Evolutionary conservation across 2,329 filamentous ascomycete genomes (phyloP).

Genomic region (Xylariaceae sp.): DNA sequence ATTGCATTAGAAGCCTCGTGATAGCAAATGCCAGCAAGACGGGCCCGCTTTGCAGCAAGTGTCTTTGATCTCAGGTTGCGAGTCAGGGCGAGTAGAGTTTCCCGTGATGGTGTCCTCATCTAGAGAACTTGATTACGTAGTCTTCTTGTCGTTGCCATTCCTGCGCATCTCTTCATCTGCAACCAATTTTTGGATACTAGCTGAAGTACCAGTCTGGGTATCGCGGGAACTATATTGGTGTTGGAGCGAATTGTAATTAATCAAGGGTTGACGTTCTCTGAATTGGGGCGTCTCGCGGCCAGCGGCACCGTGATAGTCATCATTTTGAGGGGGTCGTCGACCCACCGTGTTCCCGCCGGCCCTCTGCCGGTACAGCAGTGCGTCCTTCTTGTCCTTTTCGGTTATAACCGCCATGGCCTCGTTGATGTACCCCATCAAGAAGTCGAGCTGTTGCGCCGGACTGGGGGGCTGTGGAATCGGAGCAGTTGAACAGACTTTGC

Average conservation of each 20-base stretch:
- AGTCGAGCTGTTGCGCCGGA: constrained; percentile 3
- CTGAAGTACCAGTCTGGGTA: neutral
- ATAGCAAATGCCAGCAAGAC: too few species aligned
- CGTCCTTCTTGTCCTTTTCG: constrained; percentile 16
- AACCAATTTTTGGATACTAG: neutral
- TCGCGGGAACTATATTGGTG: neutral
- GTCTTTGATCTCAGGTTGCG: neutral
- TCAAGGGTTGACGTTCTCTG: constrained; percentile 2
- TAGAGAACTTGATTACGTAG: neutral
- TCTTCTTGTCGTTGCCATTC: neutral
- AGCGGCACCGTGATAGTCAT: neutral
- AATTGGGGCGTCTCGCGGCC: neutral
- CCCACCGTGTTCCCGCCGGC: neutral
- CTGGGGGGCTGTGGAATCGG: neutral
- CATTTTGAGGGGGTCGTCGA: neutral
- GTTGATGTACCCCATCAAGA: constrained; percentile 14
- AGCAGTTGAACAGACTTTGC: constrained; percentile 4
- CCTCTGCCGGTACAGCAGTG: neutral
- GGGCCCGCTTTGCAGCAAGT: neutral
- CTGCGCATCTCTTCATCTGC: neutral
- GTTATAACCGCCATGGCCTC: constrained; percentile 20
- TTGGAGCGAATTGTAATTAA: constrained; percentile 11
- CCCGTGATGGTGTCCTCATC: neutral
- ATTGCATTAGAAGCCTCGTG: too few species aligned
- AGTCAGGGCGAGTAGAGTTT: too few species aligned